A percentile compares a stretch with the other conserved stretches of the same genome.
These are phyloP conservation scores for Trichoderma citrinoviride DNA, from an alignment of 2,329 filamentous ascomycete species.

Conservation along the genomic window DNA sequence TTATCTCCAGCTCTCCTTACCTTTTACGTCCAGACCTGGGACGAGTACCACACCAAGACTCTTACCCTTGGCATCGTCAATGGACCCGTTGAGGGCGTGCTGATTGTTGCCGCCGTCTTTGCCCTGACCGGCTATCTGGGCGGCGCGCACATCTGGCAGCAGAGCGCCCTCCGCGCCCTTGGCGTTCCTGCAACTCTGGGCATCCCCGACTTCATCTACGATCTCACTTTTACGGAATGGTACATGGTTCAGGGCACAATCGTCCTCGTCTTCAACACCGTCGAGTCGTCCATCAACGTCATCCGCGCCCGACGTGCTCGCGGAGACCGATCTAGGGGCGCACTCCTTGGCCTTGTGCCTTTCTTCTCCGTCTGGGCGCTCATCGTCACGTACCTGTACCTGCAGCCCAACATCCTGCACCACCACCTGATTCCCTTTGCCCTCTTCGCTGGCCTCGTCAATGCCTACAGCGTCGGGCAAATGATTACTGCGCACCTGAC, in stretches of 20 bases:
- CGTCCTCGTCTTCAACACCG: conserved; percentile 80
- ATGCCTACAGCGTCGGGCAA: conserved; percentile 91
- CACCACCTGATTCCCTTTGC: conserved; percentile 85
- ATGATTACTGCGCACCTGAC: conserved; percentile 95
- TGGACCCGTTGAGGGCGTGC: conserved; percentile 89
- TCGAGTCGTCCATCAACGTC: conserved; percentile 78
- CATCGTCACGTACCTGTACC: conserved; percentile 73
- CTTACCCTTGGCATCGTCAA: conserved; percentile 89
- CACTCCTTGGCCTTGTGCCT: conserved; percentile 79
- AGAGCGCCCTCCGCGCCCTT: conserved; percentile 69
- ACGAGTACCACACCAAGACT: conserved; percentile 97
- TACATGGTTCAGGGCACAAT: conserved; percentile 83
- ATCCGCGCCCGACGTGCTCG: conserved; percentile 74
- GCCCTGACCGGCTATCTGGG: conserved; percentile 79
- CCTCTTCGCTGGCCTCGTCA: conserved; percentile 83
- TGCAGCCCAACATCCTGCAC: conserved; percentile 80
- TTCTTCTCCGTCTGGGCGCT: conserved; percentile 77
- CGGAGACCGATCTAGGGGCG: conserved; percentile 67
- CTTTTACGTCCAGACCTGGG: conserved; percentile 99
- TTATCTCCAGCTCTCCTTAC: conserved; percentile 67
- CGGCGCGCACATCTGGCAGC: conserved; percentile 90
- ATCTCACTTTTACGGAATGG: conserved; percentile 85
- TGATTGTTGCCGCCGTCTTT: conserved; percentile 80
- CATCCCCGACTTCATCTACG: conserved; percentile 70
- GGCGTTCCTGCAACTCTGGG: conserved; percentile 62